Evolutionary conservation across 1,139 yeast genomes (phyloP), one percentile per base, ranked within the genome.

Genomic region (Oligophagozyma castellii): DNA sequence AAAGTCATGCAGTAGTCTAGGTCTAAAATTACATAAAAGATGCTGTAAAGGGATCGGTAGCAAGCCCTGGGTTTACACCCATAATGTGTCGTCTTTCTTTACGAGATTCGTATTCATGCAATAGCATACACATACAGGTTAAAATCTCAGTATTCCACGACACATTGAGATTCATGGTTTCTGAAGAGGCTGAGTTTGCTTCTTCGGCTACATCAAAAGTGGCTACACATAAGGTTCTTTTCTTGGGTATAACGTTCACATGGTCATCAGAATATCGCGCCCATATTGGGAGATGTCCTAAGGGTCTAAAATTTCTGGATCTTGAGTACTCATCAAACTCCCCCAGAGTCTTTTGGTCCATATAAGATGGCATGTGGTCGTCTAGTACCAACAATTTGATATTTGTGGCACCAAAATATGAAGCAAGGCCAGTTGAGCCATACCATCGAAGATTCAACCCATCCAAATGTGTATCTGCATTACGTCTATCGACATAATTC

Each of bases 91-190:
- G 32, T 29, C 42, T 42, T 20, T 48, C 55, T 30, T 49, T 49
- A 18, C 50, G 37, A 12, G 49, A 40, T 32, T 49, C 55, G 19
- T 42, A 41, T 16, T 44, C 51, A 32, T 48, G 56, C 14, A 56
- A 32, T 3, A 55, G 44, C 46, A 57, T 36, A 6, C 57, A 42
- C 58, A 56, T 55, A 33, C 59, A 54, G 1, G 55, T 46, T 16
- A 54, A 29, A 4, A 53, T 51, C 28, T 50, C 39, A 2, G 58
- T 46, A 23, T 41, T 39, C 38, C 48, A 48, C 1, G 59, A 51
- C 5, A 55, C 40, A 16, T 42, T 40, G n/a, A 34, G 14, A 8
- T 28, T 26, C 2, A 29, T 19, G 5, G 26, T 12, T 7, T 32
- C 31, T 18, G 7, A 10, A 7, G 20, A 7, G 5, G 26, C 16